Evolutionary conservation across 768 basidiomycete species (phyloP).

Genomic region (Calocybe indica): DNA sequence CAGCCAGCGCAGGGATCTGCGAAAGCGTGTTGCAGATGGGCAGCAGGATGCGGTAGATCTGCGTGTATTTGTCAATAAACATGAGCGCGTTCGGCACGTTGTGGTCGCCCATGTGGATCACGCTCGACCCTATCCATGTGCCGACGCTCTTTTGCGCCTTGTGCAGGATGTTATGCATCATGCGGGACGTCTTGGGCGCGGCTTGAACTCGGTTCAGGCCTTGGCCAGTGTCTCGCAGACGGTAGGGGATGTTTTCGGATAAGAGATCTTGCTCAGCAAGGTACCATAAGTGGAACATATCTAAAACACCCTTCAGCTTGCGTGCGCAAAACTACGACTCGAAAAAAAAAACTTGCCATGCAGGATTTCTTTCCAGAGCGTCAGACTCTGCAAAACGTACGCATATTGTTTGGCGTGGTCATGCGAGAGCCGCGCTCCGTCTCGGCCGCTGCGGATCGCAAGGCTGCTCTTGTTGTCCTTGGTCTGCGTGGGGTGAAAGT

Average conservation of each 20-base stretch:
- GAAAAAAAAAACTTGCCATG: constrained; percentile 46
- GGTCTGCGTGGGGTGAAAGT: constrained; percentile 71
- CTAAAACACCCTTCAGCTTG: constrained; percentile 27
- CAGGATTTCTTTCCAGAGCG: constrained; percentile 81
- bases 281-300: constrained; percentile 87
- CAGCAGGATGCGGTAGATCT: constrained; percentile 84
- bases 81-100: constrained; percentile 80
- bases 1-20: constrained; percentile 60
- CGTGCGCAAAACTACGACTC: background rate
- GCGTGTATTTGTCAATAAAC: constrained; percentile 92
- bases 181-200: constrained; percentile 81
- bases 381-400: constrained; percentile 82
- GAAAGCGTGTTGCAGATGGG: constrained; percentile 80
- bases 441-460: constrained; percentile 76
- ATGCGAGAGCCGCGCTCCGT: constrained; percentile 76
- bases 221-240: constrained; percentile 83
- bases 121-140: constrained; percentile 79
- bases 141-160: constrained; percentile 80
- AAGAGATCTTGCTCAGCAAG: constrained; percentile 77
- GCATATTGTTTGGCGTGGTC: constrained; percentile 83
- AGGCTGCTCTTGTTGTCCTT: constrained; percentile 61
- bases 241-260: constrained; percentile 69
- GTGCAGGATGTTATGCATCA: constrained; percentile 85
- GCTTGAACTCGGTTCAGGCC: constrained; percentile 88
- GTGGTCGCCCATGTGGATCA: constrained; percentile 88